phyloP scores from a whole-genome alignment of 192 early-diverging fungal genomes.

The Linnemannia zychae region DNA sequence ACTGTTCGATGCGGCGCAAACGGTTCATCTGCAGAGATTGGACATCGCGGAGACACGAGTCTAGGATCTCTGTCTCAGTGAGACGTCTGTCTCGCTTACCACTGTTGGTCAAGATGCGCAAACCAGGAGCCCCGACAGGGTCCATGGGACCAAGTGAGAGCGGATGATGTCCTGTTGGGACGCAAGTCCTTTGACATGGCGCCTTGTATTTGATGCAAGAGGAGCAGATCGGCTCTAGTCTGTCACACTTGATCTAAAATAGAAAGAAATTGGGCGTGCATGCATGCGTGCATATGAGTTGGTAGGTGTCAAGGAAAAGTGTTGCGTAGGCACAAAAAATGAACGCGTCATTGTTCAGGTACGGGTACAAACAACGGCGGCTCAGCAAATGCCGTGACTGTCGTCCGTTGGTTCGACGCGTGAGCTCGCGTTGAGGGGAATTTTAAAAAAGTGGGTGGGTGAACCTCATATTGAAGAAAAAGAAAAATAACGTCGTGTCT shows the following conservation, averaged over 20 bases:
- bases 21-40: slow-evolving; percentile 32
- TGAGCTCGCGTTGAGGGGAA: not conserved
- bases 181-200: slow-evolving; percentile 32
- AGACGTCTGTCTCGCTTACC: slow-evolving; percentile 42
- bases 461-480: too few relatives aligned
- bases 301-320: not conserved
- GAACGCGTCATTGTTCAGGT: not conserved
- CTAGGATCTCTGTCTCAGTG: slow-evolving; percentile 42
- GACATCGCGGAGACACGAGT: slow-evolving; percentile 49
- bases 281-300: not conserved
- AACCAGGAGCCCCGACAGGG: slow-evolving; percentile 28
- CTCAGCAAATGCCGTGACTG: slow-evolving; percentile 4
- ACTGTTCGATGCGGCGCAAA: slow-evolving; percentile 43
- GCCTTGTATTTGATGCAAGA: slow-evolving; percentile 55
- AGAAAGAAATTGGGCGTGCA: not conserved
- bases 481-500: not conserved
- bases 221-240: slow-evolving; percentile 49
- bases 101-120: slow-evolving; percentile 13
- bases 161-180: slow-evolving; percentile 37
- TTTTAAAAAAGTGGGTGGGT: not conserved
- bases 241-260: slow-evolving; percentile 46
- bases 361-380: not conserved
- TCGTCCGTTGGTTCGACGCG: not conserved
- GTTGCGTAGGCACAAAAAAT: slow-evolving; percentile 3
- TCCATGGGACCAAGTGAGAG: slow-evolving; percentile 45